Conservation (phyloP, 495 filamentous ascomycete species). For the Neurospora sp. region DNA sequence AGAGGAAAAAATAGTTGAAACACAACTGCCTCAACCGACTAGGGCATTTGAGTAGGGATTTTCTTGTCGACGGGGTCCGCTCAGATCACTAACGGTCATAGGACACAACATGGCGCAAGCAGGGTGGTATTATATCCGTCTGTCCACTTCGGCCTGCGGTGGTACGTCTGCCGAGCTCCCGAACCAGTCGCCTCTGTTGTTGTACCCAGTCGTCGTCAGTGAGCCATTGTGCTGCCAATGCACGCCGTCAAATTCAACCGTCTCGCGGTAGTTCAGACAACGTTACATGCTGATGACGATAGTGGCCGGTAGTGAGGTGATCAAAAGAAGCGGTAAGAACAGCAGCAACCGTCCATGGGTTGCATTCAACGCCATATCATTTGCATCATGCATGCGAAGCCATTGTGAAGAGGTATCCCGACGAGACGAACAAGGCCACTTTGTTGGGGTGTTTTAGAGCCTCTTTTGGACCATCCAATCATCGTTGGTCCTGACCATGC, state of each 20-base stretch:
- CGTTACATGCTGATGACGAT: not conserved
- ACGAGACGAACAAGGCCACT: not conserved
- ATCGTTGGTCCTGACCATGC: not conserved
- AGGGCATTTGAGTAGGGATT: not conserved
- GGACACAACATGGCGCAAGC: not conserved
- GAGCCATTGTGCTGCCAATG: not conserved
- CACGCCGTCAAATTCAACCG: not conserved
- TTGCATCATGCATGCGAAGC: not conserved
- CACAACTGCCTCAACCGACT: not conserved
- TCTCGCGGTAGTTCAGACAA: not conserved
- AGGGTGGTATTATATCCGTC: not conserved
- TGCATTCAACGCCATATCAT: not conserved
- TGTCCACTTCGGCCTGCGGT: not conserved
- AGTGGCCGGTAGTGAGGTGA: not conserved
- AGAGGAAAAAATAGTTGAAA: not conserved
- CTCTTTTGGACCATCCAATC: not conserved
- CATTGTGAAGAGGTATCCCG: not conserved
- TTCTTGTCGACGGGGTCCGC: not conserved
- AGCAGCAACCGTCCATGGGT: not conserved
- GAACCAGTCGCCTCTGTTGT: not conserved
- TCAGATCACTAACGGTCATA: not conserved
- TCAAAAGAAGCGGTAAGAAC: not conserved
- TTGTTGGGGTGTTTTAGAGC: not conserved
- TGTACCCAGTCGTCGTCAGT: not conserved
- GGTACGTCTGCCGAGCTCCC: not conserved